Conservation (phyloP, 2,329 filamentous ascomycete species). For the Aspergillus ochraceoroseus region DNA sequence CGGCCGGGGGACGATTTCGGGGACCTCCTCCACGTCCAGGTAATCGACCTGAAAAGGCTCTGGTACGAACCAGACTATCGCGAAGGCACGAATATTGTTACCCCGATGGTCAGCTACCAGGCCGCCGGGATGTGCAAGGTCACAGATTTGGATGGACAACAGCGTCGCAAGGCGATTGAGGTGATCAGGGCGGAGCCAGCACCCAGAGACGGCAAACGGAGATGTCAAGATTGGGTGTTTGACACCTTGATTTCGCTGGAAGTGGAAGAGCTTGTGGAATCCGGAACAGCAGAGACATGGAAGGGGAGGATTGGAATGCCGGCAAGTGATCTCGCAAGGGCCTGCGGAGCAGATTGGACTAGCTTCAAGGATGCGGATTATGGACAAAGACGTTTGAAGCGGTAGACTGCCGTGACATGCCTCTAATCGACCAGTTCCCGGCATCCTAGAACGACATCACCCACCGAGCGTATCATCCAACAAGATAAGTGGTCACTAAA, state of each 20-base stretch:
- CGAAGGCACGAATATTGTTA: slow-evolving; percentile 21
- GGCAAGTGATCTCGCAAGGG: slow-evolving; percentile 7
- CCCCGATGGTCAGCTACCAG: no score
- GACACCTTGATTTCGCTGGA: slow-evolving; percentile 24
- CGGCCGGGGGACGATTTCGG: slow-evolving; percentile 18
- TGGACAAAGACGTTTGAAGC: no score
- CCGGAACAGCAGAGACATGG: slow-evolving; percentile 26
- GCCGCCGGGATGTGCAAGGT: slow-evolving; percentile 24
- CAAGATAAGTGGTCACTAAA: no score
- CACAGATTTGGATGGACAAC: slow-evolving; percentile 15
- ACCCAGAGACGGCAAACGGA: slow-evolving; percentile 20
- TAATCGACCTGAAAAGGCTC: slow-evolving; percentile 20
- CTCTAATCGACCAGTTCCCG: no score
- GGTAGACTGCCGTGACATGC: no score
- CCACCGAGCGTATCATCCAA: no score
- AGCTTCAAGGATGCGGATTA: no score
- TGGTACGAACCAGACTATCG: slow-evolving; percentile 26
- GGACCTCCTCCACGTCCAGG: slow-evolving; percentile 27
- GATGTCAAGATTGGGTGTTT: slow-evolving; percentile 28
- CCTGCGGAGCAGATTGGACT: slow-evolving; percentile 2
- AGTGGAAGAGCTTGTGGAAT: slow-evolving; percentile 25
- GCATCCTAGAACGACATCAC: no score
- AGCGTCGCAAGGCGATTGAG: slow-evolving; percentile 19
- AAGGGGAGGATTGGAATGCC: slow-evolving; percentile 21
- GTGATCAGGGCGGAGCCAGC: slow-evolving; percentile 20